Evolutionary conservation across 192 early-diverging fungal genomes (phyloP).

Genomic region (Coemansia brasiliensis): DNA sequence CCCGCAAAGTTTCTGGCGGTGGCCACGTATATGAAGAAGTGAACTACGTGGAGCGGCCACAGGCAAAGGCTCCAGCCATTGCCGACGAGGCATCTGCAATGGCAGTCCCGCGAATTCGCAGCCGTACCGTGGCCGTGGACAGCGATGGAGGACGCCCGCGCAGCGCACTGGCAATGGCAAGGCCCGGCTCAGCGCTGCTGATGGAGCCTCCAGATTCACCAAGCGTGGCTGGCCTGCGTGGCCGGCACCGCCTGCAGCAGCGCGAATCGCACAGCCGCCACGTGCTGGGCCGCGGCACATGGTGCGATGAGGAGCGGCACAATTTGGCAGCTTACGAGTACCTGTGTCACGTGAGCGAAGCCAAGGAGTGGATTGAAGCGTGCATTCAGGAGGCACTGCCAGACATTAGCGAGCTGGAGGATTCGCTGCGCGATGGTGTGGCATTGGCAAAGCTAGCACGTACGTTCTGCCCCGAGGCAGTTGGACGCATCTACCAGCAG

Average conservation of each 20-base stretch:
- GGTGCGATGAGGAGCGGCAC: conserved; percentile 88
- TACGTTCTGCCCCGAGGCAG: conserved; percentile 77
- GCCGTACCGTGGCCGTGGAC: conserved; percentile 40
- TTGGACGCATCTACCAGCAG: conserved; percentile 78
- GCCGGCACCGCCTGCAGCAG: conserved; percentile 54
- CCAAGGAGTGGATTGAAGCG: conserved; percentile 99
- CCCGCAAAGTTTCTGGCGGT: conserved; percentile 26
- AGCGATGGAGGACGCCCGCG: conserved; percentile 8
- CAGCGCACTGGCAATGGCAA: conserved; percentile 21
- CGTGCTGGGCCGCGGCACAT: conserved; percentile 43
- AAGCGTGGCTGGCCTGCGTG: conserved; percentile 50
- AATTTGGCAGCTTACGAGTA: conserved; percentile 98
- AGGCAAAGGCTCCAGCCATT: conserved; percentile 25
- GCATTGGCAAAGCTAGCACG: conserved; percentile 86
- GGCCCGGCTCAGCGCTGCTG: conserved; percentile 40
- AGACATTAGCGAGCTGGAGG: conserved; percentile 76
- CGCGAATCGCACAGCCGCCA: conserved; percentile 24
- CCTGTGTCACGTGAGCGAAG: conserved; percentile 97
- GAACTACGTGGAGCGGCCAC: conserved; percentile 18
- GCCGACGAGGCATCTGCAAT: conserved; percentile 12
- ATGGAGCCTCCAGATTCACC: conserved; percentile 55
- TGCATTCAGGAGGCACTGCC: conserved; percentile 84
- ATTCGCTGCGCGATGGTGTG: conserved; percentile 92
- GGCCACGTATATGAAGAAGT: conserved; percentile 21
- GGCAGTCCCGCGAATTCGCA: conserved; percentile 31